A percentile compares a stretch with the other conserved stretches of the same genome.
These are phyloP conservation scores for Geosmithia morbida DNA, from an alignment of 2,329 filamentous ascomycete genomes.

Conservation along the genomic window DNA sequence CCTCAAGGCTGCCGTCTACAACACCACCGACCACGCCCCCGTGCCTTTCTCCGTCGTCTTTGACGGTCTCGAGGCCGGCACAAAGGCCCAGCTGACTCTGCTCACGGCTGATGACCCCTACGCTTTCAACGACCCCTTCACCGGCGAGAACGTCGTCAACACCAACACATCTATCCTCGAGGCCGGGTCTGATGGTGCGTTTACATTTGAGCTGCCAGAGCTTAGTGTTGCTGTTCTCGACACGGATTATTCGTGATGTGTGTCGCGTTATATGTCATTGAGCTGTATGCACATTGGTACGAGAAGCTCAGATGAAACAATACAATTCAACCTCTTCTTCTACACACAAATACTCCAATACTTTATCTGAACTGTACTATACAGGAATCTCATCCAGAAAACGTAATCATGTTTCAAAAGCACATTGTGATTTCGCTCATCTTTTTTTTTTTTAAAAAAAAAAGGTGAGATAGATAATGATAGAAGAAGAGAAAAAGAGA, in stretches of 20 bases:
- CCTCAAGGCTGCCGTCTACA: slow-evolving; percentile 39
- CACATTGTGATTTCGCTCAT: neutral
- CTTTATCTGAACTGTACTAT: neutral
- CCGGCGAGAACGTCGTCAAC: slow-evolving; percentile 33
- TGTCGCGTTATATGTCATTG: neutral
- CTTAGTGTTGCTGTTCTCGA: slow-evolving; percentile 43
- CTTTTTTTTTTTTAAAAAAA: neutral
- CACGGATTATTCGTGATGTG: slow-evolving; percentile 8
- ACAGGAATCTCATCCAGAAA: too few relatives aligned
- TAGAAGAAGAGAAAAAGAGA: neutral
- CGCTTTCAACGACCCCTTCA: slow-evolving; percentile 26
- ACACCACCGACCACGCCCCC: slow-evolving; percentile 27
- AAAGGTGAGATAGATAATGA: neutral
- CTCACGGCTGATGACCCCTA: slow-evolving; percentile 25
- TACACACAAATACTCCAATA: neutral
- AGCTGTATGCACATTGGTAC: neutral
- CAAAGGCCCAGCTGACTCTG: slow-evolving; percentile 26
- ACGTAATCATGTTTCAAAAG: neutral
- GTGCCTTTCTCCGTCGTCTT: slow-evolving; percentile 31
- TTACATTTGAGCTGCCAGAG: slow-evolving; percentile 36
- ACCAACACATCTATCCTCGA: slow-evolving; percentile 20
- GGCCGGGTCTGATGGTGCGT: slow-evolving; percentile 28
- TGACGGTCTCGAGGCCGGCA: slow-evolving; percentile 23
- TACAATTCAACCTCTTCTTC: neutral
- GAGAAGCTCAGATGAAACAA: neutral